Base-by-base conservation (phyloP, 257 asterid species). In the Solanum verrucosum region DNA sequence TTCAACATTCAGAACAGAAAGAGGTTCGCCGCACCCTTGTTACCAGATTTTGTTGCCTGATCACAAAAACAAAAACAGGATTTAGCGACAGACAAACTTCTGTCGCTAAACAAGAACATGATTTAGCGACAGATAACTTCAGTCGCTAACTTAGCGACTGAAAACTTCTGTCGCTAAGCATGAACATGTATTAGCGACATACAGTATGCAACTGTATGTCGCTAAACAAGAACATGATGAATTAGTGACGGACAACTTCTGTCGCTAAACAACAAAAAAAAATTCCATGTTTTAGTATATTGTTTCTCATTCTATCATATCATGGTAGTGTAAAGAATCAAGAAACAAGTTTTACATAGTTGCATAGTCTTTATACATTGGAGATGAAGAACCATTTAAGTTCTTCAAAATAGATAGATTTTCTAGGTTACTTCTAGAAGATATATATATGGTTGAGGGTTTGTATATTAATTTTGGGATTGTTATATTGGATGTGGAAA, bases 1-100 rank as follows among this genome's bases (percentile, higher is more conserved):
- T 88, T 96, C 88, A 94, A 92, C 94, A 89, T 94, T 84, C 98
- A 95, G 91, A 93, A 88, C 87, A 92, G 98, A 11, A 96, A 96
- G 93, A 91, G 97, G 89, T 96, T 94, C 21, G 96, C 98, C 2
- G 96, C 98, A 1, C 97, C 94, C 83, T 84, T 96, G 91, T 73
- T 96, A 94, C 99, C 98, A 6, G 99, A 96, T 93, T 96, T 94
- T 82, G 98, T 95, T 5, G 90, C 98, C 60, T 94, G 88, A 92
- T 52, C 56, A 46, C 87, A 35, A 21, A 35, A 60, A 18, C 14
- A 27, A 25, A 42, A 72, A 33, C 42, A 33, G 14, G 25, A 18
- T 31, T 72, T 34, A 33, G 25, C 27, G 6, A 72, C 44, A 9
- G 15, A 72, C 15, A 33, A 18, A 72, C 79, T 33, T 72, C 44